Conservation (phyloP, 441 rosid genomes). For the Eugenia klotzschiana region DNA sequence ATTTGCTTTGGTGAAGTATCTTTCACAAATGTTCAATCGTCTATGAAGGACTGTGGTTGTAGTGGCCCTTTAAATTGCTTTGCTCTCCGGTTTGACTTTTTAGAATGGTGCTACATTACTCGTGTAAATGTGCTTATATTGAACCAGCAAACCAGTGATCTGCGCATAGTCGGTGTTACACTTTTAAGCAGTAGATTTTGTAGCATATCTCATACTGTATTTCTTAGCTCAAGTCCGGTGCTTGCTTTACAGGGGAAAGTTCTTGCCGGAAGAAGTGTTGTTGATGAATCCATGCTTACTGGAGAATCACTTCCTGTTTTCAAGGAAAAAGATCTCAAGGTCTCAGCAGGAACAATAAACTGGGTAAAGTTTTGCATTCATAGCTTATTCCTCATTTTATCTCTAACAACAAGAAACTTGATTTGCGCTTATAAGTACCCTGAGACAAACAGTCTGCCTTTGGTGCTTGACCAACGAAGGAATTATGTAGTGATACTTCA, state of each 20-base stretch:
- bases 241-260: slow-evolving; percentile 54
- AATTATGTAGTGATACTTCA: background rate
- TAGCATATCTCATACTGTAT: background rate
- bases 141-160: background rate
- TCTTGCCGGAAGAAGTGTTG: slow-evolving; percentile 87
- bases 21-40: background rate
- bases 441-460: background rate
- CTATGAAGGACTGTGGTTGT: background rate
- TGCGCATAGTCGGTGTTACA: background rate
- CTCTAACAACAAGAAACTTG: background rate
- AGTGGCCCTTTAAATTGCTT: background rate
- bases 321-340: slow-evolving; percentile 59
- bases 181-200: background rate
- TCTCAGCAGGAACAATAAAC: slow-evolving; percentile 92
- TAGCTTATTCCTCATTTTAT: background rate
- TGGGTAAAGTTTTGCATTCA: slow-evolving; percentile 37
- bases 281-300: slow-evolving; percentile 95
- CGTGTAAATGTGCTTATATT: background rate
- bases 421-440: background rate
- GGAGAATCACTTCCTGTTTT: slow-evolving; percentile 92
- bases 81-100: background rate
- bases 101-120: background rate
- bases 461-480: background rate
- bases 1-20: background rate
- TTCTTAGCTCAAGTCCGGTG: background rate